phyloP scores from a whole-genome alignment of 106 monocot species.

The Chionographis japonica region DNA sequence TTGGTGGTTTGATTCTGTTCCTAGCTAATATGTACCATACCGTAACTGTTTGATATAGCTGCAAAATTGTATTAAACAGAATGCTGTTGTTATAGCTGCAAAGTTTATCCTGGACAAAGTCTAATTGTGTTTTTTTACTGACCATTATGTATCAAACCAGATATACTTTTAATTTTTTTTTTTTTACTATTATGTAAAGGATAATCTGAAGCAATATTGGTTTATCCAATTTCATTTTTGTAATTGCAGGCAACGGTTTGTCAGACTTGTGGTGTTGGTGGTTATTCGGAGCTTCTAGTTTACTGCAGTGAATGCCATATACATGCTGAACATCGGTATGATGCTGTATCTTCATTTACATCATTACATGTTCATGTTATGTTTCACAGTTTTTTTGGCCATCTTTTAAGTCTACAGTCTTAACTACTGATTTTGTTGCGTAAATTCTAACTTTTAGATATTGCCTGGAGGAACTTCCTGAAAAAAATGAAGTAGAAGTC shows the following conservation, averaged over 20 bases:
- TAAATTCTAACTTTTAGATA: neutral
- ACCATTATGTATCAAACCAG: too few relatives aligned
- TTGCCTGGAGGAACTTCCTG: constrained; percentile 1
- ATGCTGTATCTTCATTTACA: neutral
- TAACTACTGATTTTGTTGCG: neutral
- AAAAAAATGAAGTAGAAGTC: neutral
- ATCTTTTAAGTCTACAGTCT: neutral
- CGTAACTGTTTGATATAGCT: too few relatives aligned
- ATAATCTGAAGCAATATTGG: too few relatives aligned
- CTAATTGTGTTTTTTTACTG: too few relatives aligned
- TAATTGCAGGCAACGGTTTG: neutral
- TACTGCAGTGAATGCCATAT: constrained; percentile 8
- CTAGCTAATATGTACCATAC: too few relatives aligned
- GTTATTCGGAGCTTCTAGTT: constrained; percentile 7
- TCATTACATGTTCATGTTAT: neutral
- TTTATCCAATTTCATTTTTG: too few relatives aligned
- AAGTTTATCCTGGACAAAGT: too few relatives aligned
- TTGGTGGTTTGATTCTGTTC: too few relatives aligned
- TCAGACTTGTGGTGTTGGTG: constrained; percentile 9
- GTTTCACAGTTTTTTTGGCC: neutral
- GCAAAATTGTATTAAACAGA: too few relatives aligned
- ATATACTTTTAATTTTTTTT: too few relatives aligned
- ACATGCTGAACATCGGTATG: constrained; percentile 12
- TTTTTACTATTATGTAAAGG: too few relatives aligned
- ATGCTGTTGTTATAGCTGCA: too few relatives aligned